Evolutionary conservation across 2,329 filamentous ascomycete genomes (phyloP).

Genomic region (Aspergillus viridinutans): DNA sequence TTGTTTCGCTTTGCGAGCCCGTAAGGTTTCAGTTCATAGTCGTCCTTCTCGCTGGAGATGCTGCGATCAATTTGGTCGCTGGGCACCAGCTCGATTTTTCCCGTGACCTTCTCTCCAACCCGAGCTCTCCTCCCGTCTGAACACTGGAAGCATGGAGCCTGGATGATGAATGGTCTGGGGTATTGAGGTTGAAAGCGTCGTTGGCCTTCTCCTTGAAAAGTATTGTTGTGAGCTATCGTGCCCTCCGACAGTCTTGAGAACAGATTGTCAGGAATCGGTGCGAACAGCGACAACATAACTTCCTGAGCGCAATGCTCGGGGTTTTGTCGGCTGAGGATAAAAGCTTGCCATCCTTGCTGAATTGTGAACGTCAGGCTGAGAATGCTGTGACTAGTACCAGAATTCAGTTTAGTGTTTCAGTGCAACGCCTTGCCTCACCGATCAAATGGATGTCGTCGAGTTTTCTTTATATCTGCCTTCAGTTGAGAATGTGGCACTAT

Average conservation of each 20-base stretch:
- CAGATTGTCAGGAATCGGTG: constrained; percentile 8
- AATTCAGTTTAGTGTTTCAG: neutral
- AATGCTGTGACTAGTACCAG: constrained; percentile 24
- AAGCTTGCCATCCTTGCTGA: constrained; percentile 26
- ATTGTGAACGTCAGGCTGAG: constrained; percentile 26
- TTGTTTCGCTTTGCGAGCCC: constrained; percentile 35
- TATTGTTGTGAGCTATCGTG: constrained; percentile 57
- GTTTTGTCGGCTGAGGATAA: constrained; percentile 73
- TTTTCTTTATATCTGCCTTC: constrained; percentile 59
- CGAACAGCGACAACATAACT: constrained; percentile 46
- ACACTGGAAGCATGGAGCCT: constrained; percentile 40
- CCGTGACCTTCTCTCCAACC: constrained; percentile 29
- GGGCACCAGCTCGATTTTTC: constrained; percentile 77
- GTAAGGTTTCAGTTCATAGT: constrained; percentile 66
- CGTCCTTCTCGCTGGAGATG: constrained; percentile 75
- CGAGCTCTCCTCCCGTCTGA: constrained; percentile 26
- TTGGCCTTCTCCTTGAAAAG: constrained; percentile 68
- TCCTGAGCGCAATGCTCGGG: constrained; percentile 54
- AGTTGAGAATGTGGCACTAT: constrained; percentile 85
- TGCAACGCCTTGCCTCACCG: constrained; percentile 56
- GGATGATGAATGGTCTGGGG: constrained; percentile 61
- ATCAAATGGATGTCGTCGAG: constrained; percentile 78
- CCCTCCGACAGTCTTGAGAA: constrained; percentile 12
- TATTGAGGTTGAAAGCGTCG: constrained; percentile 70
- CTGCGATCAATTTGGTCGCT: constrained; percentile 37